Conservation (phyloP, 805 yeast species). For the Metschnikowia peoriensis region DNA sequence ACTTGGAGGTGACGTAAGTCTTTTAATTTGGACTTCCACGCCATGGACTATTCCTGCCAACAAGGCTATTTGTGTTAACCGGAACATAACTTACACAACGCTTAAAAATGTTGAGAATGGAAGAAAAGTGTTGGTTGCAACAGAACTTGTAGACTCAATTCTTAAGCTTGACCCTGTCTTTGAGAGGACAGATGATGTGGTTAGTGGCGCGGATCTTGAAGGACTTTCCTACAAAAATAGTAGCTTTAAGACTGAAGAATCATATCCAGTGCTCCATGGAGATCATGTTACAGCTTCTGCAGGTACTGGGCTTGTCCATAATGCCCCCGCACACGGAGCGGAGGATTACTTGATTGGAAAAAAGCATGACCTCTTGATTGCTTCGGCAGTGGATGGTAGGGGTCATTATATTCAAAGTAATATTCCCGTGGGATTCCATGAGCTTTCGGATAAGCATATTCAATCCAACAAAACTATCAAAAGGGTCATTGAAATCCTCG, state of each 20-base stretch:
- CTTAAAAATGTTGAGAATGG: conserved; percentile 22
- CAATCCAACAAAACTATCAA: conserved; percentile 29
- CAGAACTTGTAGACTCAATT: conserved; percentile 43
- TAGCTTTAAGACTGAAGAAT: conserved; percentile 29
- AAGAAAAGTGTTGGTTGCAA: conserved; percentile 58
- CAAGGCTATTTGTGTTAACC: conserved; percentile 73
- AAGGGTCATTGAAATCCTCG: conserved; percentile 34
- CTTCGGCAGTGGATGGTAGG: conserved; percentile 74
- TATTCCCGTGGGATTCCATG: conserved; percentile 45
- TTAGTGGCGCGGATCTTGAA: conserved; percentile 26
- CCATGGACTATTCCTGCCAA: conserved; percentile 97
- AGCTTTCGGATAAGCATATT: conserved; percentile 15
- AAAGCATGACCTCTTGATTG: conserved; percentile 52
- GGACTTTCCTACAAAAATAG: conserved; percentile 55
- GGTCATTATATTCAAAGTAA: conserved; percentile 63
- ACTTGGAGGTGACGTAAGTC: conserved; percentile 17
- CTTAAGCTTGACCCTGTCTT: conserved; percentile 25
- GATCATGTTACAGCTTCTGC: conserved; percentile 75
- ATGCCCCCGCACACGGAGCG: conserved; percentile 97
- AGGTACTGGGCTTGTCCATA: conserved; percentile 96
- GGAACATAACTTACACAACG: conserved; percentile 56
- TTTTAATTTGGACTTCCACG: conserved; percentile 92
- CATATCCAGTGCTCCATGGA: conserved; percentile 69
- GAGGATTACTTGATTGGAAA: conserved; percentile 83
- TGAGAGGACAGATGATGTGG: neutral